These are phyloP conservation scores for Selaginella moellendorffii DNA, from an alignment of 75 land plant genomes.

Conservation along the genomic window DNA sequence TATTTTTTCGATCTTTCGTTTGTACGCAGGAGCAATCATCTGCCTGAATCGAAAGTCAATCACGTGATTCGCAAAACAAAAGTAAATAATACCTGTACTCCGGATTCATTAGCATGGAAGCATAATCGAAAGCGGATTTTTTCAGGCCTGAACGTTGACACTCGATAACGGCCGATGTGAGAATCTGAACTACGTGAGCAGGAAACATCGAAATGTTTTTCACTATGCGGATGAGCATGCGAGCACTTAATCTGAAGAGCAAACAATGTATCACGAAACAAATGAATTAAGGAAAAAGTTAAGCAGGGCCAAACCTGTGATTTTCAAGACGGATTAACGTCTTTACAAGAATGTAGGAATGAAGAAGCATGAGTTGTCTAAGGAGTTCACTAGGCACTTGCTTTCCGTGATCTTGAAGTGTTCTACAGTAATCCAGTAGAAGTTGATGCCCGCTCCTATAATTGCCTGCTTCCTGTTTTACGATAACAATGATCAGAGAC, in stretches of 20 bases:
- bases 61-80: neutral
- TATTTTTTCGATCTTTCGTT: slow-evolving; percentile 22
- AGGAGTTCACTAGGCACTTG: slow-evolving; percentile 11
- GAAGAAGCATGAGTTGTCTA: slow-evolving; percentile 20
- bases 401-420: slow-evolving; percentile 1
- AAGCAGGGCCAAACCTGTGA: slow-evolving; percentile 19
- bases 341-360: slow-evolving; percentile 27
- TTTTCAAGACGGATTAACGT: slow-evolving; percentile 17
- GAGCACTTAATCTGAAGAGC: slow-evolving; percentile 20
- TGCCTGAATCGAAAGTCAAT: neutral
- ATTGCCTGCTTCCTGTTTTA: slow-evolving; percentile 21
- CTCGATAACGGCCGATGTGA: slow-evolving; percentile 29
- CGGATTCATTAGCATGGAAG: slow-evolving; percentile 27
- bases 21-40: slow-evolving; percentile 17
- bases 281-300: slow-evolving; percentile 5
- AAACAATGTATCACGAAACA: neutral
- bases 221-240: slow-evolving; percentile 22
- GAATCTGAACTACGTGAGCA: slow-evolving; percentile 25
- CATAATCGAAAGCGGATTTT: slow-evolving; percentile 24
- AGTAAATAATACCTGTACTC: slow-evolving; percentile 15
- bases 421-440: slow-evolving; percentile 16
- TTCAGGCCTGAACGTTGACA: slow-evolving; percentile 27
- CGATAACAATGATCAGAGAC: neutral
- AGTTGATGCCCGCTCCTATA: slow-evolving; percentile 26
- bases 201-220: slow-evolving; percentile 26